A percentile compares a stretch with the other conserved stretches of the same genome.
Evolutionary conservation across 2,329 filamentous ascomycete genomes (phyloP).

Genomic region (Diaporthe amygdali): DNA sequence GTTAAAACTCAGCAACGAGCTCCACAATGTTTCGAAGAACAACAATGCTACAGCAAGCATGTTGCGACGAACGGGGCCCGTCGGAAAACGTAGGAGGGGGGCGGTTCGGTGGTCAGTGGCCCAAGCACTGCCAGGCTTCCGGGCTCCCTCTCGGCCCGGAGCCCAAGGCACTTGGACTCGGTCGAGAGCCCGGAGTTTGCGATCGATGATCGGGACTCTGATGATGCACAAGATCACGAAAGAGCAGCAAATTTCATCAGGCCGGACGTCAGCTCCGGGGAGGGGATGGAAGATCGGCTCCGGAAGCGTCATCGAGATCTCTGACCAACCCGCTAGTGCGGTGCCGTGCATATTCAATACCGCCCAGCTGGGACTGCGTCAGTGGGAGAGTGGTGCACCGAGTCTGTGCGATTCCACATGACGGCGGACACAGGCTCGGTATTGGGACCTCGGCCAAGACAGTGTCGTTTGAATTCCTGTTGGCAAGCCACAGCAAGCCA

Average conservation of each 20-base stretch:
- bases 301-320: slow-evolving; percentile 6
- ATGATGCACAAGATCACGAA: background rate
- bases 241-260: background rate
- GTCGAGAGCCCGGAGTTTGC: background rate
- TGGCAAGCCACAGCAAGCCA: background rate
- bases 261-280: background rate
- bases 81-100: too few relatives aligned
- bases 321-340: background rate
- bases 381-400: background rate
- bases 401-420: background rate
- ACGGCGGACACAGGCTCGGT: background rate
- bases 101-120: background rate
- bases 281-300: background rate
- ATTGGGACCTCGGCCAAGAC: background rate
- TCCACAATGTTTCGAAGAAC: background rate
- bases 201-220: background rate
- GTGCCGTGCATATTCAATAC: background rate
- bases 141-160: background rate
- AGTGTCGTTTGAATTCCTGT: background rate
- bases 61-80: slow-evolving; percentile 8
- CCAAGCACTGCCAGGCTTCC: background rate
- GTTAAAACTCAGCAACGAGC: background rate
- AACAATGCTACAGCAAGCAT: background rate
- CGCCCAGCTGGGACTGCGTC: background rate
- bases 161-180: background rate